Conservation (phyloP, 257 asterid genomes). For the Solanum ossicruentum region DNA sequence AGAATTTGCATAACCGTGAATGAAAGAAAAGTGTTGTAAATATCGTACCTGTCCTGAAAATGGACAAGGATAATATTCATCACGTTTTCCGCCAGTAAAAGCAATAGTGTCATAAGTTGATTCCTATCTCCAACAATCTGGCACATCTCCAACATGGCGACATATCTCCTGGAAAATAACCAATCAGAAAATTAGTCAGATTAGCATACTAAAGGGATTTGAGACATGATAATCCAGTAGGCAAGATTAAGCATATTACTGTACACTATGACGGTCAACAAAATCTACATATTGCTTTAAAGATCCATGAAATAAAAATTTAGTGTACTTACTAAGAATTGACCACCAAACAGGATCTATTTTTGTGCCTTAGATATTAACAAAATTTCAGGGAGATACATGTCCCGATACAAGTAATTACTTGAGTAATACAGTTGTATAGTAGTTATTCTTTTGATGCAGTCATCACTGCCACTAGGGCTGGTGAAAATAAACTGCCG, state of each 20-base stretch:
- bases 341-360: background rate
- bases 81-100: conserved; percentile 68
- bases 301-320: background rate
- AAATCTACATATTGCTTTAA: background rate
- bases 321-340: background rate
- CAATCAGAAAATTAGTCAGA: background rate
- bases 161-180: conserved; percentile 47
- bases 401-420: background rate
- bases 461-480: background rate
- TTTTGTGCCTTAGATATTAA: background rate
- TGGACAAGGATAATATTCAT: conserved; percentile 77
- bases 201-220: background rate
- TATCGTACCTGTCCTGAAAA: conserved; percentile 68
- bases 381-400: background rate
- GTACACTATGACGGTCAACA: background rate
- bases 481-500: background rate
- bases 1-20: background rate
- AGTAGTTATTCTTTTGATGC: background rate
- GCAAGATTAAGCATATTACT: background rate
- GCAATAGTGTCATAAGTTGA: conserved; percentile 57
- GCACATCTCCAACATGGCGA: conserved; percentile 86
- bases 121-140: conserved; percentile 58
- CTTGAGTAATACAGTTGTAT: background rate
- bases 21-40: background rate
- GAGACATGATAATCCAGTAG: background rate